These are phyloP conservation scores for Omphalea diandra DNA, from an alignment of 441 rosid species.

Conservation along the genomic window DNA sequence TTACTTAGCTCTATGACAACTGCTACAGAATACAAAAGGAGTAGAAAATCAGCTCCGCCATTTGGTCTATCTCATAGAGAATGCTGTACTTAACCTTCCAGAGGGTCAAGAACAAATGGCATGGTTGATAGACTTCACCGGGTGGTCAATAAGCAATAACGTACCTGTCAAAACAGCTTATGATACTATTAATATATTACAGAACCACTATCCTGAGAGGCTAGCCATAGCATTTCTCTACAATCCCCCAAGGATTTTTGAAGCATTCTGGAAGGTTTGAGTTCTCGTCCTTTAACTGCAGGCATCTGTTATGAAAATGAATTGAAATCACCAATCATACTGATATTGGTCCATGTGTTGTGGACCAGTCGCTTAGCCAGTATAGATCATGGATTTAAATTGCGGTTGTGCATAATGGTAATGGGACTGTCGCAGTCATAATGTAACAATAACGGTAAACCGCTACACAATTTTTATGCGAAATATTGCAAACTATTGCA, in stretches of 20 bases:
- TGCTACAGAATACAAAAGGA: conserved; percentile 72
- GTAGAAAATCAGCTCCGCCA: conserved; percentile 73
- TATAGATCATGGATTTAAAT: too few relatives aligned
- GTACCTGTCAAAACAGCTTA: conserved; percentile 83
- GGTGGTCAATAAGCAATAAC: conserved; percentile 66
- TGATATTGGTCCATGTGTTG: background rate
- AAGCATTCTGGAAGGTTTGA: conserved; percentile 96
- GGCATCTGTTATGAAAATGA: conserved; percentile 7
- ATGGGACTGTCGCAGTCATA: too few relatives aligned
- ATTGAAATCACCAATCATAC: conserved; percentile 5
- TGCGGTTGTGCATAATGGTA: too few relatives aligned
- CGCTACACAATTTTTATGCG: too few relatives aligned
- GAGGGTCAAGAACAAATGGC: conserved; percentile 93
- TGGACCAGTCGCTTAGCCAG: background rate
- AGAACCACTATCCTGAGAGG: conserved; percentile 95
- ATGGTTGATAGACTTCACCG: conserved; percentile 95
- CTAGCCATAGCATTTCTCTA: conserved; percentile 88
- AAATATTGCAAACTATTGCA: too few relatives aligned
- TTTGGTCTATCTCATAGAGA: conserved; percentile 86
- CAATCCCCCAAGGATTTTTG: conserved; percentile 89
- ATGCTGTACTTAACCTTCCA: conserved; percentile 86
- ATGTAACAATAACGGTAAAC: too few relatives aligned
- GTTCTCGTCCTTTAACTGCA: conserved; percentile 7
- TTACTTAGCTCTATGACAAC: conserved; percentile 11
- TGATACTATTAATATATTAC: conserved; percentile 65